Base-by-base conservation (phyloP, 345 rosid genomes). In the Acer yangbiense region DNA sequence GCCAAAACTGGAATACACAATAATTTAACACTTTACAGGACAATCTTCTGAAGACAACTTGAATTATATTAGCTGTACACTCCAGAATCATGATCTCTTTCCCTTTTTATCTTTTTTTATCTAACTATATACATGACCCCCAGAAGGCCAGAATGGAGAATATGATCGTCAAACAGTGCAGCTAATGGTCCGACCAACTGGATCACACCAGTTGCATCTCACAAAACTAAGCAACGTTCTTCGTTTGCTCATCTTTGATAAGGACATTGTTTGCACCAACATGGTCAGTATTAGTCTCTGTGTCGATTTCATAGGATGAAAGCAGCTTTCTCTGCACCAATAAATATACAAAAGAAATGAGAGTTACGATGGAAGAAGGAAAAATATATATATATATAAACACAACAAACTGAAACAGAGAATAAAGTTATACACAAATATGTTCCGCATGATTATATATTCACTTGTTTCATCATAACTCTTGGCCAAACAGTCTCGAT, bases 241-340 rank as follows among this genome's bases (percentile, higher is more conserved):
- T 83, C 20, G 83, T 78, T 61, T 62, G 70, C 50, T 82, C 82
- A 43, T 80, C 80, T 12, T 70, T 71, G 44, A 74, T 14, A 32
- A 80, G 75, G 21, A 73, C 68, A 74, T 79, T 76, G 80, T 74
- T 81, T 6, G 82, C 78, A 50, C 77, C 85, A 65, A 57, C 74
- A 41, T 39, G 75, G 69, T 81, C 65, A 4, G 77, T 55, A 6
- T 74, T 46, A 75, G 81, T 55, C 68, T 88, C 89, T 9, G 79
- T 55, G 54, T 90, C 85, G 10, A 86, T 88, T 72, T 91, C 97
- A 63, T 84, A 86, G 9, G 95, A 87, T 27, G 98, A 88, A 7
- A 95, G 97, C 82, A 91, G 86, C 86, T 69, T 90, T 84, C 98
- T 90, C 98, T 95, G 93, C 85, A 86, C 3, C 13, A 46, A 23